Conservation (phyloP, 140 eudicot genomes). For the Ambrosia hybrid region DNA sequence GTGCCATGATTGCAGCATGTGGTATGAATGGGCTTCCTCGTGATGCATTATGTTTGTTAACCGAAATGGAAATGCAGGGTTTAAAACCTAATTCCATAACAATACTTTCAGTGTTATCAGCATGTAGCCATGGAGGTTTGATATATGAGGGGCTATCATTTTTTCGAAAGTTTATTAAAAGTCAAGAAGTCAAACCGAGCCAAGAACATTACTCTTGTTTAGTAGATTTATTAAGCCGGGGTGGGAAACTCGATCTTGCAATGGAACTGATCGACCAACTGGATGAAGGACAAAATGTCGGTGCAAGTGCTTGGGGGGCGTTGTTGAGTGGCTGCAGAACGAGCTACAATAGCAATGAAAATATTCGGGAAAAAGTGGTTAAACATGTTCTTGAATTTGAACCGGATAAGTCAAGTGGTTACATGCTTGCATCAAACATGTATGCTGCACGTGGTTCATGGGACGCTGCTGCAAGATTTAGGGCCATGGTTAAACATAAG, state of each 20-base stretch:
- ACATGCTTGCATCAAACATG: conserved; percentile 72
- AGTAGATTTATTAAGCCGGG: conserved; percentile 75
- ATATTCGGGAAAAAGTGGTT: conserved; percentile 40
- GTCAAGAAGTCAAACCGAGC: conserved; percentile 43
- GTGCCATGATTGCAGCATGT: conserved; percentile 79
- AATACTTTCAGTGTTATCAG: conserved; percentile 66
- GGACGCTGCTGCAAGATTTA: conserved; percentile 60
- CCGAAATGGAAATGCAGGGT: conserved; percentile 53
- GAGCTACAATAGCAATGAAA: conserved; percentile 30
- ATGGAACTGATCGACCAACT: conserved; percentile 46
- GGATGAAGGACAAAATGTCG: conserved; percentile 31
- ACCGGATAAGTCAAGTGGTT: conserved; percentile 67
- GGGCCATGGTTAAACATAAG: conserved; percentile 55
- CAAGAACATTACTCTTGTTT: conserved; percentile 74
- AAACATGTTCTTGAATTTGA: conserved; percentile 59
- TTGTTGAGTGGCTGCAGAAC: conserved; percentile 65
- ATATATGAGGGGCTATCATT: conserved; percentile 55
- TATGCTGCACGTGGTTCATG: conserved; percentile 64
- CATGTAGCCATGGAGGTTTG: conserved; percentile 93
- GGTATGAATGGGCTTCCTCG: conserved; percentile 80
- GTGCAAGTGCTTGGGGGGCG: conserved; percentile 81
- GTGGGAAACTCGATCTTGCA: conserved; percentile 72
- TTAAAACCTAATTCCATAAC: conserved; percentile 65
- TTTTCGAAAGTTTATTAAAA: conserved; percentile 46
- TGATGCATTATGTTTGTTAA: conserved; percentile 49